Evolutionary conservation across 352 stramenopile species (phyloP).

Genomic region (Globisporangium spinosum): DNA sequence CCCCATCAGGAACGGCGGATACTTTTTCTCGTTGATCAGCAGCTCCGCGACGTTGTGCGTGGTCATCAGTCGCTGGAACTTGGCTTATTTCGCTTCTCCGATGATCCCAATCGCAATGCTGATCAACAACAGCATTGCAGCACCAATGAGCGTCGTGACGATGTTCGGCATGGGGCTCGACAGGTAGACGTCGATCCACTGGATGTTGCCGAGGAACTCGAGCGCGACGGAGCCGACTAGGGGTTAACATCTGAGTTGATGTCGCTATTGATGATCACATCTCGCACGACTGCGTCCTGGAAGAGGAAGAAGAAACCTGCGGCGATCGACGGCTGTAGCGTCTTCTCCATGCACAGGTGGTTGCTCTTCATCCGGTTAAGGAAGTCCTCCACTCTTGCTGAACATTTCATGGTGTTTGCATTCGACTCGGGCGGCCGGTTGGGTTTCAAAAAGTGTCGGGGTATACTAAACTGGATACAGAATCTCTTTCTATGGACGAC

Average conservation of each 20-base stretch:
- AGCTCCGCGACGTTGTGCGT: slow-evolving; percentile 3
- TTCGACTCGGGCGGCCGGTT: no score
- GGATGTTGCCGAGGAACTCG: slow-evolving; percentile 1
- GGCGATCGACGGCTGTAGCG: slow-evolving; percentile 29
- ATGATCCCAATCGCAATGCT: slow-evolving; percentile 1
- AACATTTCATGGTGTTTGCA: no score
- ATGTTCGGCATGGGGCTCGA: slow-evolving; percentile 6
- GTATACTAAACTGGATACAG: no score
- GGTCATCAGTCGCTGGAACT: not conserved
- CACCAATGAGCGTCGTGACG: not conserved
- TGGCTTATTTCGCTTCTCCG: not conserved
- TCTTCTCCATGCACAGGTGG: slow-evolving; percentile 35
- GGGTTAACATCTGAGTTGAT: no score
- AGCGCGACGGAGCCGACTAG: not conserved
- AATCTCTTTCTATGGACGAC: no score
- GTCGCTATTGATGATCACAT: no score
- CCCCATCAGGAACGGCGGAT: slow-evolving; percentile 11
- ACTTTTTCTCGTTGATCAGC: slow-evolving; percentile 12
- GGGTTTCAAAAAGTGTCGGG: no score
- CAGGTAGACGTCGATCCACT: slow-evolving; percentile 7
- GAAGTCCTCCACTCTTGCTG: no score
- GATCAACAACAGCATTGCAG: not conserved
- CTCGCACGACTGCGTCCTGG: slow-evolving; percentile 23
- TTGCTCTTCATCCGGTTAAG: no score
- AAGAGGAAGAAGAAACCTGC: slow-evolving; percentile 32